Conservation (phyloP, 2,329 filamentous ascomycete species). For the Trichocomaceae sp. region DNA sequence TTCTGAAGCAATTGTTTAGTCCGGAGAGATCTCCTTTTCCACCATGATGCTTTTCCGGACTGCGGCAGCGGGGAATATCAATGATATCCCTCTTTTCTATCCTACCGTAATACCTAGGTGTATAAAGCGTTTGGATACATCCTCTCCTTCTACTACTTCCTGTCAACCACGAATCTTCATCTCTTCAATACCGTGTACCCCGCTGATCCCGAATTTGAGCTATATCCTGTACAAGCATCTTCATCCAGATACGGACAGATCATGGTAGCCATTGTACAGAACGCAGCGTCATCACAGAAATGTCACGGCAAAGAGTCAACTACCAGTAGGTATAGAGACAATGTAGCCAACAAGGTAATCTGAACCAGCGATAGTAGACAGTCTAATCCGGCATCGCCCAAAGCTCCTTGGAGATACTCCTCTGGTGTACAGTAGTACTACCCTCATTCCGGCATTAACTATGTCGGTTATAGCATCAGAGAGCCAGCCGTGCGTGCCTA, state of each 20-base stretch:
- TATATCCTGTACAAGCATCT: not conserved
- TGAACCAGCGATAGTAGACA: slow-evolving; percentile 31
- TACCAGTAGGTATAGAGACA: slow-evolving; percentile 1
- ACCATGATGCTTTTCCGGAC: slow-evolving; percentile 9
- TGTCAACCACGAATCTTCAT: not conserved
- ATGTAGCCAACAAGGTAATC: not conserved
- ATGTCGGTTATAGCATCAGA: slow-evolving; percentile 43
- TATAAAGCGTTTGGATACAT: not conserved
- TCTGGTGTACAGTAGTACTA: slow-evolving; percentile 43
- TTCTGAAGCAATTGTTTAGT: not conserved
- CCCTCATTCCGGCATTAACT: slow-evolving; percentile 38
- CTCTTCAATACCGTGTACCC: not conserved
- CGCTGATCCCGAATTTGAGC: not conserved
- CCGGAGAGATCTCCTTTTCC: slow-evolving; percentile 1
- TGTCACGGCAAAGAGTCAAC: not conserved
- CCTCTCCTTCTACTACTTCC: not conserved
- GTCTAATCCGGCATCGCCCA: slow-evolving; percentile 34
- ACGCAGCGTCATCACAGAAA: not conserved
- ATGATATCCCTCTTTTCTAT: not conserved
- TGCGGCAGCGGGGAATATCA: not conserved
- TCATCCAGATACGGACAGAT: not conserved
- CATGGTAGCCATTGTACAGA: slow-evolving; percentile 3
- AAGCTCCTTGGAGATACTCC: slow-evolving; percentile 28
- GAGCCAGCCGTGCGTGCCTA: slow-evolving; percentile 37
- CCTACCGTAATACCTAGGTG: no score